phyloP scores from a whole-genome alignment of 768 basidiomycete species.

The Suillus clintonianus region DNA sequence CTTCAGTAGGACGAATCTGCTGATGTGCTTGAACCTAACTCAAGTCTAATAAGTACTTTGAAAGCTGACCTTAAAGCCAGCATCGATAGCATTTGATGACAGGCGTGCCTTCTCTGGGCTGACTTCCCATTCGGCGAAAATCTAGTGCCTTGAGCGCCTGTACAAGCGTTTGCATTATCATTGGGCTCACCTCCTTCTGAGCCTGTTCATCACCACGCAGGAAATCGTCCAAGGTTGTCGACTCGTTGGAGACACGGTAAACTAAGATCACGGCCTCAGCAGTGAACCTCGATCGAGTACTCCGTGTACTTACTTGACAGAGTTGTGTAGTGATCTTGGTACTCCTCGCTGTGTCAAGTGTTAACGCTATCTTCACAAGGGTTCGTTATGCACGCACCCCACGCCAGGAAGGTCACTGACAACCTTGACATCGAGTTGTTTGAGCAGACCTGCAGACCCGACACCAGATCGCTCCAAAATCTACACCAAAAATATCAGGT shows the following conservation, averaged over 20 bases:
- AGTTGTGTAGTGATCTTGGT: slow-evolving; percentile 77
- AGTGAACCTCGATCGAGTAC: not conserved
- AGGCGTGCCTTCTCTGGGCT: slow-evolving; percentile 69
- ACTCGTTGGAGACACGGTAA: slow-evolving; percentile 69
- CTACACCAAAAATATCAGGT: slow-evolving; percentile 21
- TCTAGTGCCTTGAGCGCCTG: slow-evolving; percentile 23
- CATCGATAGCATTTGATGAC: slow-evolving; percentile 72
- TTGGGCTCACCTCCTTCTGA: slow-evolving; percentile 48
- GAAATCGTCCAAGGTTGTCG: slow-evolving; percentile 65
- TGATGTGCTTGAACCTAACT: not conserved
- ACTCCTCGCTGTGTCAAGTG: slow-evolving; percentile 51
- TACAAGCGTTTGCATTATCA: not conserved
- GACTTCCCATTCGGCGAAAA: slow-evolving; percentile 65
- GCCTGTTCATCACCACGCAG: slow-evolving; percentile 63
- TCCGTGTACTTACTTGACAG: slow-evolving; percentile 47
- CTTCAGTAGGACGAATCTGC: slow-evolving; percentile 68
- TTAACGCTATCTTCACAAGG: not conserved
- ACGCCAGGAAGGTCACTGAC: slow-evolving; percentile 73
- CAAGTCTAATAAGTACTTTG: not conserved
- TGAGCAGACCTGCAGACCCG: slow-evolving; percentile 53
- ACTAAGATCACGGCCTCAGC: slow-evolving; percentile 37
- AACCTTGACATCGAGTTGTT: slow-evolving; percentile 59
- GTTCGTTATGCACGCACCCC: slow-evolving; percentile 42
- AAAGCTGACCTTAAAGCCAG: slow-evolving; percentile 62
- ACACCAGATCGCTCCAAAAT: slow-evolving; percentile 77